Percentiles rank a stretch among this genome's conserved stretches.
These are phyloP conservation scores for Vitis rupestris DNA, from an alignment of 164 flowering plant species.

Conservation along the genomic window DNA sequence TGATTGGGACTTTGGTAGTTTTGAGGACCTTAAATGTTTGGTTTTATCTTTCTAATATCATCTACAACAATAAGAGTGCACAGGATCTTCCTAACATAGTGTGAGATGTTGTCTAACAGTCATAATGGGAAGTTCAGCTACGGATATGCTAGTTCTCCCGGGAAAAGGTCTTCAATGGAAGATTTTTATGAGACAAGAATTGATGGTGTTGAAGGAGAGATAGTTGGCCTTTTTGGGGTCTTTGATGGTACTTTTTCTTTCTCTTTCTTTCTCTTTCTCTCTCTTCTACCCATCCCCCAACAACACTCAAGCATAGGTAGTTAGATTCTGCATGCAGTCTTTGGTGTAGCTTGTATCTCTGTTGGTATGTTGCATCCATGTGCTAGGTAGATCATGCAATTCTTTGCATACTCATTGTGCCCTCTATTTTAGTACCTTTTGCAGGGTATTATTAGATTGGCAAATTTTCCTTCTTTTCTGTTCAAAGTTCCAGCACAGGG, in stretches of 20 bases:
- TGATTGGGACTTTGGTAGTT: background rate
- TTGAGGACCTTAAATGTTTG: too few species aligned
- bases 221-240: conserved; percentile 96
- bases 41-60: background rate
- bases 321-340: too few species aligned
- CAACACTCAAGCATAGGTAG: too few species aligned
- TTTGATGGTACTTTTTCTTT: conserved; percentile 70
- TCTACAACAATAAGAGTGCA: background rate
- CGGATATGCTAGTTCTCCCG: conserved; percentile 96
- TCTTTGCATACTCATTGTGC: too few species aligned
- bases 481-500: too few species aligned
- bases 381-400: too few species aligned
- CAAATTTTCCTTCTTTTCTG: too few species aligned
- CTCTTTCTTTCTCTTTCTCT: conserved; percentile 12
- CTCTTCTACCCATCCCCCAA: background rate
- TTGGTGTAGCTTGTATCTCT: too few species aligned
- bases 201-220: conserved; percentile 91
- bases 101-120: conserved; percentile 42
- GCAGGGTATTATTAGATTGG: too few species aligned
- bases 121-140: conserved; percentile 95
- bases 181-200: conserved; percentile 94
- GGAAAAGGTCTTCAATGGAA: conserved; percentile 97
- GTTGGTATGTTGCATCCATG: too few species aligned
- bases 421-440: too few species aligned
- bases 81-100: conserved; percentile 3